Evolutionary conservation across 805 yeast genomes (phyloP).

Genomic region (Saccharomyces paradoxus): DNA sequence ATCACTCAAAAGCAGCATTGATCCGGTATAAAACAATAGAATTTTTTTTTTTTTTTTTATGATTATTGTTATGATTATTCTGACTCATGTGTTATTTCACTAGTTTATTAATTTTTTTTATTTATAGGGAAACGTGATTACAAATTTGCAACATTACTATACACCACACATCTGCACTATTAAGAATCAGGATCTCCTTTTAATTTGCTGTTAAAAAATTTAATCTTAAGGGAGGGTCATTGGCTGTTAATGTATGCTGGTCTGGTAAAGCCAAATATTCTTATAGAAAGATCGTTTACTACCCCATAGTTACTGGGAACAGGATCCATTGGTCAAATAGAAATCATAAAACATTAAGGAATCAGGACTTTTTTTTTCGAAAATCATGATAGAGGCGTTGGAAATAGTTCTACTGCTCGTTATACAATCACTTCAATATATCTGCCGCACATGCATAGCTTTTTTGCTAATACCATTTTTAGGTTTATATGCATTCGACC

Average conservation of each 20-base stretch:
- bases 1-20: not conserved
- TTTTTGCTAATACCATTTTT: not conserved
- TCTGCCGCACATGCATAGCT: not conserved
- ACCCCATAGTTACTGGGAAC: not conserved
- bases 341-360: not conserved
- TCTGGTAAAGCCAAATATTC: not conserved
- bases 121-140: not conserved
- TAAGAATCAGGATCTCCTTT: not conserved
- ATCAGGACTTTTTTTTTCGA: not conserved
- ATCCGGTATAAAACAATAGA: not conserved
- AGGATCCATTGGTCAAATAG: not conserved
- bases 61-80: not conserved
- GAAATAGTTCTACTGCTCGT: not conserved
- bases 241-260: not conserved
- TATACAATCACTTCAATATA: not conserved
- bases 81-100: too few relatives aligned
- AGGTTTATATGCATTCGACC: not conserved
- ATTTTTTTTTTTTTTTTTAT: not conserved
- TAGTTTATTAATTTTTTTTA: too few relatives aligned
- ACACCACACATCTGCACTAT: not conserved
- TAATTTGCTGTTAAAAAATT: not conserved
- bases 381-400: not conserved
- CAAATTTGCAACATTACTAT: not conserved
- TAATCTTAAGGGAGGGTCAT: not conserved
- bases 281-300: not conserved